Evolutionary conservation across 140 eudicot genomes (phyloP), one percentile per base, ranked within the genome.

Genomic region (Cichorium intybus): DNA sequence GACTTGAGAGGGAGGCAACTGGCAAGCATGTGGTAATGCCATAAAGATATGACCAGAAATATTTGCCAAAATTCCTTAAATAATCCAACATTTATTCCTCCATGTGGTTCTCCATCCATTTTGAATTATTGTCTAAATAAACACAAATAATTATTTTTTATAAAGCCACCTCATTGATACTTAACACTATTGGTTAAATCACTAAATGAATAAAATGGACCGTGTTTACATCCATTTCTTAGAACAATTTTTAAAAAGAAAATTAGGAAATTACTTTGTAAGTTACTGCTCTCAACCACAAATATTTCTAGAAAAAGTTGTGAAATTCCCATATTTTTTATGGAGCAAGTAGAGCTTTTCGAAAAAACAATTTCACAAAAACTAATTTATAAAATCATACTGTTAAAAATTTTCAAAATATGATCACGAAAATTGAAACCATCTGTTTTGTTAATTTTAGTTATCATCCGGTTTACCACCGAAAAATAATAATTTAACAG

Each of bases 1-100:
- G 55, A 5, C 41, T 24, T 52, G 64, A 60, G 55, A 53, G 24
- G 31, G 70, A 20, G 78, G 68, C 67, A 74, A 56, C 46, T 50
- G 79, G 56, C 73, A 65, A 22, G 55, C 79, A 74, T 74, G 79
- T 74, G 79, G 56, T 9, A 57, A 47, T 65, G 60, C 29, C 66
- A 64, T 35, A 52, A 51, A 5, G 20, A 20, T 22, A 31, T n/a
- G 10, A 11, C 47, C n/a, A 1, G 4, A 65, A 45, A 64, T 29
- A 21, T 65, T 56, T 1, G 22, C 46, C 29, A 47, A 65, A 64
- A 45, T 73, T 29, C 53, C 34, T 31, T 65, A 17, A 56, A 71
- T 49, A 50, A 71, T 71, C 69, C 69, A 71, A 71, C 69, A 71
- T 24, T 64, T 62, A 55, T 73, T 64, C 78, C 46, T 56, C 75